Evolutionary conservation across 108 stramenopile species (phyloP).

Genomic region (Fragilariopsis cylindrus): DNA sequence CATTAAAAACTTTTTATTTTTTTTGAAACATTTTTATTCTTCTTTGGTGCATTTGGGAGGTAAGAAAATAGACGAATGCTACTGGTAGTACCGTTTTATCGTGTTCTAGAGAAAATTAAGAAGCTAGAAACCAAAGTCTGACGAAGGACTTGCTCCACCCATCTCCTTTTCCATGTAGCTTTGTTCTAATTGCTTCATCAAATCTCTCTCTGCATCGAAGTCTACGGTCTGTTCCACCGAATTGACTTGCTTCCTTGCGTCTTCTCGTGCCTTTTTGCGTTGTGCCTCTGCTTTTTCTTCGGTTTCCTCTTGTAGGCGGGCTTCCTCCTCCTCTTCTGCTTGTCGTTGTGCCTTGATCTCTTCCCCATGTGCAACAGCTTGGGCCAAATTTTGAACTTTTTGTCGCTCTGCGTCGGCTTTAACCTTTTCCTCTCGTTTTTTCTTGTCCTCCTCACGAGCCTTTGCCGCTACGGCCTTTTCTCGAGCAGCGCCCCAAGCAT

Average conservation of each 20-base stretch:
- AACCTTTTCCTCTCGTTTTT: conserved; percentile 81
- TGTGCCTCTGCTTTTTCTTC: conserved; percentile 72
- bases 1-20: neutral
- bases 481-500: conserved; percentile 80
- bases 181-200: conserved; percentile 83
- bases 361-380: conserved; percentile 76
- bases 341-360: conserved; percentile 73
- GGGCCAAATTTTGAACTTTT: conserved; percentile 70
- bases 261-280: conserved; percentile 70
- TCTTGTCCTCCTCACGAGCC: conserved; percentile 78
- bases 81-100: too few relatives aligned
- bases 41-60: too few relatives aligned
- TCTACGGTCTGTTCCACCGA: conserved; percentile 85
- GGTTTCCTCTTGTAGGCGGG: conserved; percentile 62
- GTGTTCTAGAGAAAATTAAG: too few relatives aligned
- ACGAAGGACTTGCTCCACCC: conserved; percentile 81
- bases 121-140: conserved; percentile 87
- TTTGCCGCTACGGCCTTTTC: conserved; percentile 73
- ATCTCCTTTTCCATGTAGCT: conserved; percentile 73
- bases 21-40: conserved; percentile 1
- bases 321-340: conserved; percentile 72
- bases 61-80: too few relatives aligned
- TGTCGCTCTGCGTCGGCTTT: conserved; percentile 71
- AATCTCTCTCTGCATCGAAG: conserved; percentile 79
- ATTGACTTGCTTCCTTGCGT: conserved; percentile 60